Evolutionary conservation across 306 rosid species (phyloP), one percentile per base, ranked within the genome.

Genomic region (Trifolium fragiferum): DNA sequence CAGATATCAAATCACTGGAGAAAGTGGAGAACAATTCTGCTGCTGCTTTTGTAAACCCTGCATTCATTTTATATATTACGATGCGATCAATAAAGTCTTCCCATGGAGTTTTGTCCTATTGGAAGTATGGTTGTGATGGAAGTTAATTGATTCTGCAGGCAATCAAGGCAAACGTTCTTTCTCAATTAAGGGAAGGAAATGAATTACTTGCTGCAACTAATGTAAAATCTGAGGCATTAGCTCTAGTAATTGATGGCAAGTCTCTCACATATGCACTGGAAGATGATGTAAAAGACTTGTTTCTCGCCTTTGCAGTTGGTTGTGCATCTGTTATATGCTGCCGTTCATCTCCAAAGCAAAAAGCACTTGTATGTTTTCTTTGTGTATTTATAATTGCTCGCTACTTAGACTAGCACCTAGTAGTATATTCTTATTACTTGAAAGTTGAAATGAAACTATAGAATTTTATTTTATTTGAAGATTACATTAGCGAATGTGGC

Each of bases 281-380:
- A 74, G 82, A 87, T 51, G 98, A 91, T 83, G 87, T 84, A 2
- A 87, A 91, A 79, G 89, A 93, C 78, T 55, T 83, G 20, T 93
- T 93, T 84, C 79, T 91, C 35, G 87, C 79, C 73, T 89, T 91
- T 75, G 94, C 97, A 13, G 81, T 88, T 43, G 90, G 91, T 57
- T 93, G 96, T 27, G 96, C 97, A 23, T 93, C 98, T 15, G 94
- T 88, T 57, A 91, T 91, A 78, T 93, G 97, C 89, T 91, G 97
- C 19, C 90, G 97, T 72, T 89, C 97, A 18, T 93, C 98, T 80
- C 97, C 96, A 57, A 93, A 93, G 76, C 96, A 91, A 84, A 91
- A 91, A 87, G 94, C 97, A 77, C 91, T 89, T 53, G 83, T 80
- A 86, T 76, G 88, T 71, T 76, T 32, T 60, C 40, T 51, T 46